Evolutionary conservation across 176 grass and related monocot genomes (phyloP).

Genomic region (Themeda triandra): DNA sequence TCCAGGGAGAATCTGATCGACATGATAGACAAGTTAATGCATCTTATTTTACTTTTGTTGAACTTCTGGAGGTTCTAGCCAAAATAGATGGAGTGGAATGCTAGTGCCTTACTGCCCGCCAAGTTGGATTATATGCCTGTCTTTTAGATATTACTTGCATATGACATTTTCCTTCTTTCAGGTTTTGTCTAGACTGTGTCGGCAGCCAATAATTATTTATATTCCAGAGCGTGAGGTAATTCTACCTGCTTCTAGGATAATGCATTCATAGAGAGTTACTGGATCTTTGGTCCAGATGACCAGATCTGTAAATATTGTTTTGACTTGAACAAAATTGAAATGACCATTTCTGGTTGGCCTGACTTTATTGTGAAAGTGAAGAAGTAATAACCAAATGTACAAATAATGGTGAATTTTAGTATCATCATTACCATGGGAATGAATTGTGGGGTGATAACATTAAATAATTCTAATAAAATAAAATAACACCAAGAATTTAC

Average conservation of each 20-base stretch:
- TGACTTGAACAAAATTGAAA: background rate
- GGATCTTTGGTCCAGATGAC: background rate
- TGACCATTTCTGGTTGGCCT: background rate
- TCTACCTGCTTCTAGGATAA: background rate
- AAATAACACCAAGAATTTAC: background rate
- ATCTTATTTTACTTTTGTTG: conserved; percentile 14
- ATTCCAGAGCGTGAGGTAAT: conserved; percentile 91
- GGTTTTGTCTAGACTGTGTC: conserved; percentile 80
- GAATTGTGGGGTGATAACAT: background rate
- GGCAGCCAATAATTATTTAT: conserved; percentile 81
- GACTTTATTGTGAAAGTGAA: background rate
- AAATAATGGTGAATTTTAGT: background rate
- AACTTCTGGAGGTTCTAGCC: conserved; percentile 11
- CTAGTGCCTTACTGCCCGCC: background rate
- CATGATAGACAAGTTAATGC: conserved; percentile 1
- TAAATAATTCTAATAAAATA: background rate
- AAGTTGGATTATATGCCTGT: conserved; percentile 19
- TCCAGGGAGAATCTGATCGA: conserved; percentile 3
- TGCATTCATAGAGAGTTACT: background rate
- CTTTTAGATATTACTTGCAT: conserved; percentile 6
- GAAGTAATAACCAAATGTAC: background rate
- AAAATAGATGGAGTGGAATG: conserved; percentile 14
- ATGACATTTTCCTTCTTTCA: conserved; percentile 31
- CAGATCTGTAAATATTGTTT: background rate
- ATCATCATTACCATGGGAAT: background rate